Conservation (phyloP, 768 basidiomycete species). For the Panus rudis region DNA sequence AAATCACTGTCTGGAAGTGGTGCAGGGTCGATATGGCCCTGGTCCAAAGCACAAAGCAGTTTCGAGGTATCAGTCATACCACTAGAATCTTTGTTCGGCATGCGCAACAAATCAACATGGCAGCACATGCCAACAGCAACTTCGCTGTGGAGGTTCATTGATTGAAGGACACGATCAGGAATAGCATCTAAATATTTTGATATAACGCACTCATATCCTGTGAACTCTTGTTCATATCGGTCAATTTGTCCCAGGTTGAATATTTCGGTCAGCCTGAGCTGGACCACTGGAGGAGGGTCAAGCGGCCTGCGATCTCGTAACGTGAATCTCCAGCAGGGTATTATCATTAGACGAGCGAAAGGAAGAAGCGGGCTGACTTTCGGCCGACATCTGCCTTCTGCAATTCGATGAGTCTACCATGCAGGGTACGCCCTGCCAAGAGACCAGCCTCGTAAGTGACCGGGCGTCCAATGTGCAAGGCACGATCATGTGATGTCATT, state of each 20-base stretch:
- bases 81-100: too few species aligned
- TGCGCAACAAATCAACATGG: slow-evolving; percentile 71
- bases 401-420: slow-evolving; percentile 47
- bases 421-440: slow-evolving; percentile 51
- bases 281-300: slow-evolving; percentile 60
- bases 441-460: slow-evolving; percentile 54
- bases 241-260: slow-evolving; percentile 33
- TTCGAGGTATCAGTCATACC: too few species aligned
- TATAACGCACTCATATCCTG: slow-evolving; percentile 42
- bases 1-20: too few species aligned
- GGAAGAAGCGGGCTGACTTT: slow-evolving; percentile 55
- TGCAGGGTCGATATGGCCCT: too few species aligned
- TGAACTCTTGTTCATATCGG: slow-evolving; percentile 37
- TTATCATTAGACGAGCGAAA: too few species aligned
- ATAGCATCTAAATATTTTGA: too few species aligned
- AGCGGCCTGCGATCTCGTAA: slow-evolving; percentile 57
- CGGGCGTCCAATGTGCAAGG: slow-evolving; percentile 42
- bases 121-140: slow-evolving; percentile 71
- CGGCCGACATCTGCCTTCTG: slow-evolving; percentile 64
- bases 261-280: slow-evolving; percentile 42
- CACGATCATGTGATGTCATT: too few species aligned
- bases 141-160: too few species aligned
- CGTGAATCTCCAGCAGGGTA: slow-evolving; percentile 35
- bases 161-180: too few species aligned
- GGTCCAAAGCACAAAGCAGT: too few species aligned